phyloP scores from a whole-genome alignment of 1,284 basidiomycete species.

The Rhodotorula mucilaginosa region DNA sequence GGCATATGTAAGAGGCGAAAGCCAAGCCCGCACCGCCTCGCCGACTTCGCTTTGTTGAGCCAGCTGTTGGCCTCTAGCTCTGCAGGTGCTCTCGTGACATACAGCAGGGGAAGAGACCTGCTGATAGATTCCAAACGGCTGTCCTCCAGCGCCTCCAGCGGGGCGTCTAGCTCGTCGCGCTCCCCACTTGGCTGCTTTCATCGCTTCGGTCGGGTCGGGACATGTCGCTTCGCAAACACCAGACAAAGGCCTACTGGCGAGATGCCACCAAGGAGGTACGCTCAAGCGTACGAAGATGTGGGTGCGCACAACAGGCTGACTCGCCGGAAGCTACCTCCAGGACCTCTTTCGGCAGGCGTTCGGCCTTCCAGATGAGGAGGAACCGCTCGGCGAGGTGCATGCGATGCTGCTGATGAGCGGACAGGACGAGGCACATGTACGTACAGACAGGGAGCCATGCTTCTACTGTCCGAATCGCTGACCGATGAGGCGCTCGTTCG shows the following conservation, averaged over 20 bases:
- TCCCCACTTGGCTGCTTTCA: no score
- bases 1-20: no score
- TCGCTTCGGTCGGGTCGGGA: background rate
- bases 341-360: constrained; percentile 42
- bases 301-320: fast-evolving
- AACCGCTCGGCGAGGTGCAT: constrained; percentile 64
- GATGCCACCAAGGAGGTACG: constrained; percentile 8
- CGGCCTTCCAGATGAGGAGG: constrained; percentile 41
- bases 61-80: no score
- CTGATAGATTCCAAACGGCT: no score
- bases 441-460: constrained; percentile 44
- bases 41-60: no score
- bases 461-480: background rate
- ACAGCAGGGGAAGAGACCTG: no score
- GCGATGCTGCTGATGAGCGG: constrained; percentile 81
- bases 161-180: no score
- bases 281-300: fast-evolving
- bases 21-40: no score
- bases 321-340: constrained; percentile 1
- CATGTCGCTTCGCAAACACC: constrained; percentile 6
- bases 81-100: no score
- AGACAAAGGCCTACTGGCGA: constrained; percentile 3
- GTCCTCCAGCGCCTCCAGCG: no score
- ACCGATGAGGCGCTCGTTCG: background rate
- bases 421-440: constrained; percentile 86